Evolutionary conservation across 208 protist genomes (phyloP).

Genomic region (Trypanosoma mega): DNA sequence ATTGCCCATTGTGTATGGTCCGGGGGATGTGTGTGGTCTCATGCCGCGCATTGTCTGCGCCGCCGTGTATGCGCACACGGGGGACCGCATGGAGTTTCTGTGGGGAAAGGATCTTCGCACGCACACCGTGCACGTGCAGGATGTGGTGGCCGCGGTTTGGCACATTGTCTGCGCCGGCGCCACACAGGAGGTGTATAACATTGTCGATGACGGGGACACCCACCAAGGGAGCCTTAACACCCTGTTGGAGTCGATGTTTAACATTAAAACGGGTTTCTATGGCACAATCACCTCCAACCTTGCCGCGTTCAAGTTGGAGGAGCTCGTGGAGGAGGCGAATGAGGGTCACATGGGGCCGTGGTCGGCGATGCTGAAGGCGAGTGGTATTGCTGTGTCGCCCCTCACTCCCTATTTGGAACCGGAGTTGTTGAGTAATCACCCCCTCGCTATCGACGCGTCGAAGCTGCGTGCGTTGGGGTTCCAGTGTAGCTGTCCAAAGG

Average conservation of each 20-base stretch:
- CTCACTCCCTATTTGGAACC: constrained; percentile 89
- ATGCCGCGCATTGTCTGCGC: constrained; percentile 86
- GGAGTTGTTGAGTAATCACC: constrained; percentile 87
- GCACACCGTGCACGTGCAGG: constrained; percentile 93
- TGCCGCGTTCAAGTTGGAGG: constrained; percentile 51
- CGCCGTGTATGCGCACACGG: constrained; percentile 82
- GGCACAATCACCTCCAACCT: constrained; percentile 66
- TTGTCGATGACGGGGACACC: constrained; percentile 91
- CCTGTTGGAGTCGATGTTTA: constrained; percentile 78
- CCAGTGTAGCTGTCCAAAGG: constrained; percentile 33
- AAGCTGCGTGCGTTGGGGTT: constrained; percentile 43
- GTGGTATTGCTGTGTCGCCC: constrained; percentile 70
- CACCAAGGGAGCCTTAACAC: constrained; percentile 82
- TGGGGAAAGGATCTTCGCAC: constrained; percentile 79
- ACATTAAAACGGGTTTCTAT: constrained; percentile 79
- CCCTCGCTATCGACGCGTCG: constrained; percentile 75
- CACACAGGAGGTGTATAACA: constrained; percentile 74
- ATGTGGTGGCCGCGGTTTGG: constrained; percentile 85
- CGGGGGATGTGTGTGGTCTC: constrained; percentile 75
- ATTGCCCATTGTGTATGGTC: constrained; percentile 91
- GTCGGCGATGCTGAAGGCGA: constrained; percentile 71
- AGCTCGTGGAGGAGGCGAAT: constrained; percentile 69
- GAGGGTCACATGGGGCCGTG: constrained; percentile 91
- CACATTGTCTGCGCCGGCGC: constrained; percentile 38
- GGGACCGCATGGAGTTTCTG: constrained; percentile 90